Evolutionary conservation across 2,329 filamentous ascomycete species (phyloP).

Genomic region (Colletotrichum abscissum): DNA sequence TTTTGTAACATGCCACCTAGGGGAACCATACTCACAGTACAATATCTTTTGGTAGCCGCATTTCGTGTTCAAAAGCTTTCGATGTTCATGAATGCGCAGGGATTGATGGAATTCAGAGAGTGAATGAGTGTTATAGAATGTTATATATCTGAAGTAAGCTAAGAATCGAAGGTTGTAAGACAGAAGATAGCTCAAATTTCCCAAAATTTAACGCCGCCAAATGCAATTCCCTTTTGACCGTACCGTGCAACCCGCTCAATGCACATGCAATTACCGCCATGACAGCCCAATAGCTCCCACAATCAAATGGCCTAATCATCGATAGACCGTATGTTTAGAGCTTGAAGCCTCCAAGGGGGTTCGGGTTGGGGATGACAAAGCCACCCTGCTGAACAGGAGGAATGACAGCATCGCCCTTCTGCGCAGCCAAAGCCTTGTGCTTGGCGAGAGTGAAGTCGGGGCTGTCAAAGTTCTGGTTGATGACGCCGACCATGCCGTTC

Average conservation of each 20-base stretch:
- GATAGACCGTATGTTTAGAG: background rate
- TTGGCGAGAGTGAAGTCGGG: slow-evolving; percentile 50
- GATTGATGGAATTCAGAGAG: no score
- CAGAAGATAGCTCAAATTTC: background rate
- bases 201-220: background rate
- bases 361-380: slow-evolving; percentile 52
- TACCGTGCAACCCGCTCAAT: background rate
- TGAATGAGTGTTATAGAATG: no score
- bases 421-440: slow-evolving; percentile 50
- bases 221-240: background rate
- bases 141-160: no score
- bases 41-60: no score
- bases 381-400: slow-evolving; percentile 50
- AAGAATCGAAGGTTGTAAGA: background rate
- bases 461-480: slow-evolving; percentile 59
- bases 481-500: slow-evolving; percentile 59
- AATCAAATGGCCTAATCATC: background rate
- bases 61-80: no score
- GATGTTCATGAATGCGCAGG: no score
- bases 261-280: background rate
- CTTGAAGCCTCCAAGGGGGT: slow-evolving; percentile 51
- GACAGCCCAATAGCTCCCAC: background rate
- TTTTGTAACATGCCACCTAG: no score
- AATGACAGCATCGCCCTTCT: slow-evolving; percentile 43
- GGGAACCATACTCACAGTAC: no score